Conservation (phyloP, 2,329 filamentous ascomycete species). For the Microcyclosporella mali region DNA sequence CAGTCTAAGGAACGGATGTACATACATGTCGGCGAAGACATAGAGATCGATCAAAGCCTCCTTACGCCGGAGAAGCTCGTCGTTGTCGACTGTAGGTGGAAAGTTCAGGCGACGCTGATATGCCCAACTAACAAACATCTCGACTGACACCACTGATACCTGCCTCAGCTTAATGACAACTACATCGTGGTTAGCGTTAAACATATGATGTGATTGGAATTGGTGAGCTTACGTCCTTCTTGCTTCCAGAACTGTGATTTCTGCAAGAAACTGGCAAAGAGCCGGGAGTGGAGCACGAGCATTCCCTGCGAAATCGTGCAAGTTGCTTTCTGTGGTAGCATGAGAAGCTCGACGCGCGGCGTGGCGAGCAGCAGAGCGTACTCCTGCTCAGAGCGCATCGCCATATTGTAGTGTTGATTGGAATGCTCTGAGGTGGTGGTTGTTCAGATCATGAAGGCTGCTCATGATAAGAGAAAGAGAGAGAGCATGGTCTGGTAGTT, state of each 20-base stretch:
- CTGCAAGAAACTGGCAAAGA: conserved; percentile 1
- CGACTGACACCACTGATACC: background rate
- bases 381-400: too few relatives aligned
- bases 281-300: conserved; percentile 3
- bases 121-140: conserved; percentile 7
- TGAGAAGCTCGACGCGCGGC: too few relatives aligned
- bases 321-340: too few relatives aligned
- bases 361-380: too few relatives aligned
- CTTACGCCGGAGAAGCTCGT: conserved; percentile 1
- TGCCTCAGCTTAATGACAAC: background rate
- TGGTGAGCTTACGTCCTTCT: background rate
- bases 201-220: background rate
- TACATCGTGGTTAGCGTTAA: background rate
- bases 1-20: background rate
- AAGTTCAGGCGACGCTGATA: conserved; percentile 4
- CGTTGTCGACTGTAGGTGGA: background rate
- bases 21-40: conserved; percentile 8
- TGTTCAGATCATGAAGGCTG: too few relatives aligned
- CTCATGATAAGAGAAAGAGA: too few relatives aligned
- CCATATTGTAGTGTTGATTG: too few relatives aligned
- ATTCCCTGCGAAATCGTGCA: conserved; percentile 1
- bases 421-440: too few relatives aligned
- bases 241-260: background rate
- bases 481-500: too few relatives aligned
- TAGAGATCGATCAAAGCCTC: conserved; percentile 7